Percentiles rank a stretch among this genome's conserved stretches.
Evolutionary conservation across 1,139 yeast genomes (phyloP).

Genomic region (Pneumocystis canis): DNA sequence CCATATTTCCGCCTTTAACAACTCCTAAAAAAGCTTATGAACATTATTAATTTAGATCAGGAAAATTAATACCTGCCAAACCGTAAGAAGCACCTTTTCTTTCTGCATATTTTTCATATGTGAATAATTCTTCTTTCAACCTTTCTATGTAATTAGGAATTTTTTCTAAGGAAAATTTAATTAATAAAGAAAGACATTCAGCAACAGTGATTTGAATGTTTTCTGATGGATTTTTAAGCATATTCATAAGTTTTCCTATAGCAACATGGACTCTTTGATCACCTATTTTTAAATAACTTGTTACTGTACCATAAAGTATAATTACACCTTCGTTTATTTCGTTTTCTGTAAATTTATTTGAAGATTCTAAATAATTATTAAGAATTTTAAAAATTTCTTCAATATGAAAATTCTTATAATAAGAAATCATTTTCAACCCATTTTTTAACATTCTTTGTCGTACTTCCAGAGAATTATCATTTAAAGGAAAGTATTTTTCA

Average conservation of each 20-base stretch:
- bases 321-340: constrained; percentile 70
- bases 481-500: constrained; percentile 41
- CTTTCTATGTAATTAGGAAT: constrained; percentile 42
- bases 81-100: constrained; percentile 96
- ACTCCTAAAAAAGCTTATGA: constrained; percentile 19
- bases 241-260: constrained; percentile 52
- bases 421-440: constrained; percentile 57
- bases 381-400: constrained; percentile 65
- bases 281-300: constrained; percentile 52
- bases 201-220: constrained; percentile 79
- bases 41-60: neutral
- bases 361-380: constrained; percentile 38
- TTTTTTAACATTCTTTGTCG: constrained; percentile 78
- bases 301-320: constrained; percentile 75
- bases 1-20: constrained; percentile 78
- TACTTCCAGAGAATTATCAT: constrained; percentile 58
- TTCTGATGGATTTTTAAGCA: constrained; percentile 77
- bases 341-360: constrained; percentile 32
- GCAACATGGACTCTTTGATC: constrained; percentile 53
- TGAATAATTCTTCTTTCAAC: constrained; percentile 46
- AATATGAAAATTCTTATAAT: constrained; percentile 48
- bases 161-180: constrained; percentile 33
- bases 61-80: constrained; percentile 48
- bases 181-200: constrained; percentile 72
- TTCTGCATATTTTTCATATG: constrained; percentile 35